Evolutionary conservation across 768 basidiomycete species (phyloP).

Genomic region (Auriculariales sp.): DNA sequence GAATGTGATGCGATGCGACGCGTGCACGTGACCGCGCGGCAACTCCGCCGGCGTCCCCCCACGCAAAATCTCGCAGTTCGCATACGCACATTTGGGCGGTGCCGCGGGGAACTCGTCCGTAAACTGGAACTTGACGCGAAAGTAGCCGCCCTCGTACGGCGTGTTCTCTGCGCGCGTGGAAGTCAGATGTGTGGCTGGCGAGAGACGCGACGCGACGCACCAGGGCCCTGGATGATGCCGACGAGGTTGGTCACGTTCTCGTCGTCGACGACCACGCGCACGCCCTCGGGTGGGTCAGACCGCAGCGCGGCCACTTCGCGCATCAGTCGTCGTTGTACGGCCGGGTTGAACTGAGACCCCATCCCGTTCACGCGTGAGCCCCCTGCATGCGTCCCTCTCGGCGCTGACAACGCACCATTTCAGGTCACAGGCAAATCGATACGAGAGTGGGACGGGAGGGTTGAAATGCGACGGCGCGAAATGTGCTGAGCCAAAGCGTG

Average conservation of each 20-base stretch:
- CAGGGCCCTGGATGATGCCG: slow-evolving; percentile 82
- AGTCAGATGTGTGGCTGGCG: not conserved
- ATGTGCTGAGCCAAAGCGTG: no score
- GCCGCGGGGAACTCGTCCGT: slow-evolving; percentile 87
- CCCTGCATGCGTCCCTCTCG: no score
- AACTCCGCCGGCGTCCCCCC: no score
- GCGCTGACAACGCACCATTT: no score
- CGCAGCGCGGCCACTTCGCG: slow-evolving; percentile 72
- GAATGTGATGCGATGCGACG: not conserved
- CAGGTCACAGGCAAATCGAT: no score
- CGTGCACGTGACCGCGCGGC: no score
- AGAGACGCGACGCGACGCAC: slow-evolving; percentile 27
- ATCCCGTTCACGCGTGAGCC: no score
- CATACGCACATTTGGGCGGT: slow-evolving; percentile 76
- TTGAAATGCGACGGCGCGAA: no score
- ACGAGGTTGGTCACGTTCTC: slow-evolving; percentile 81
- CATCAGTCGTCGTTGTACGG: slow-evolving; percentile 52
- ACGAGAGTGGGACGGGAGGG: no score
- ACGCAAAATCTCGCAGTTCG: slow-evolving; percentile 3
- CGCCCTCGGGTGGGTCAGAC: slow-evolving; percentile 80
- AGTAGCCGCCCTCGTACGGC: slow-evolving; percentile 61
- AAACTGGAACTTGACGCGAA: slow-evolving; percentile 69
- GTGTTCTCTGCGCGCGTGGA: slow-evolving; percentile 32
- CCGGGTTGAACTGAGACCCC: no score
- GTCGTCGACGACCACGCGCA: slow-evolving; percentile 72